Evolutionary conservation across 2,329 filamentous ascomycete species (phyloP), one percentile per base, ranked within the genome.

Genomic region (Aspergillus sp.): DNA sequence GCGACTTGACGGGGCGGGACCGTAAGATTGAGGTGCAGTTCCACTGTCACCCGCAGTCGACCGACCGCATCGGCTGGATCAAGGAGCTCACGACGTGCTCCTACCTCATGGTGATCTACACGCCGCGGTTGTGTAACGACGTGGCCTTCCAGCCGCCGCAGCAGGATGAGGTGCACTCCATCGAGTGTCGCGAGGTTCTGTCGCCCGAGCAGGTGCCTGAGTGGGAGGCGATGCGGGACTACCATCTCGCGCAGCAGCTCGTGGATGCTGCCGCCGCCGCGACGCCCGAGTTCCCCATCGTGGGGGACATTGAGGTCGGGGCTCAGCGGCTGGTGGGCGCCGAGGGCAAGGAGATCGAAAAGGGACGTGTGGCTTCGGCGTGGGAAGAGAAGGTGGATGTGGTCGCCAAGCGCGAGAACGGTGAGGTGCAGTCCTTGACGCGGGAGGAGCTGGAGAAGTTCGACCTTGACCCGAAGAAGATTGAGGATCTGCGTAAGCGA

Each of bases 71-170:
- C 63, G 88, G 87, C 41, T 91, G 90, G 85, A 95, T 97, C 73
- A 96, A 96, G 71, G 92, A 97, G 70, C 85, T 93, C 1, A 88
- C 88, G 2, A 96, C 91, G 10, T 97, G 92, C 74, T 85, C 90
- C 11, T 97, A 97, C 68, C 79, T 96, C 49, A 96, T 97, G 91
- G 85, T 96, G 29, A 84, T 97, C 57, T 88, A 96, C 68, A 96
- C 92, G 0, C 90, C 91, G 0, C 86, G 91, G 1, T 83, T 97
- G 11, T 97, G 92, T 75, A 84, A 88, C 66, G 92, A 97, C 61
- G 84, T 90, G 9, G 91, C 91, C 9, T 97, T 97, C 69, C 77
- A 88, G 49, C 91, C 92, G 0, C 89, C 91, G 0, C 85, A 88
- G 62, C 87, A 90, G 56, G 88, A 88, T 50, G 83, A 84, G 53